Evolutionary conservation across 2,329 filamentous ascomycete genomes (phyloP).

Genomic region (Endoconidiophora laricicola): DNA sequence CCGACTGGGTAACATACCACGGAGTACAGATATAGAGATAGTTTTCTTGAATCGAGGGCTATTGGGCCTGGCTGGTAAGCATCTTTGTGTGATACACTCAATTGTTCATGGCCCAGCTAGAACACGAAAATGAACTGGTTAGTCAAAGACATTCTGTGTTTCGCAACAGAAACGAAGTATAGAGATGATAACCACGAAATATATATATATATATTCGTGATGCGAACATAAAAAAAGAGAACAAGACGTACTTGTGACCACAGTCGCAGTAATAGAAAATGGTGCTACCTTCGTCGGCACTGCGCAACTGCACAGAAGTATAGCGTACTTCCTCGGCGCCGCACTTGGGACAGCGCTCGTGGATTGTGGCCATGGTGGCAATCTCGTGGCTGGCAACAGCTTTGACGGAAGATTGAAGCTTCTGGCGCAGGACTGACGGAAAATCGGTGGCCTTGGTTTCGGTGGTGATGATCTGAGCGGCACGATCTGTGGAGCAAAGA

Average conservation of each 20-base stretch:
- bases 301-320: slow-evolving; percentile 68
- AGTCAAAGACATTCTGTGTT: slow-evolving; percentile 17
- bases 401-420: slow-evolving; percentile 69
- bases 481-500: slow-evolving; percentile 38
- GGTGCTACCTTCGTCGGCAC: slow-evolving; percentile 89
- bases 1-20: slow-evolving; percentile 13
- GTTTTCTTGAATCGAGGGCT: slow-evolving; percentile 6
- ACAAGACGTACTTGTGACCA: slow-evolving; percentile 52
- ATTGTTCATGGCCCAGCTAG: slow-evolving; percentile 43
- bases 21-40: slow-evolving; percentile 10
- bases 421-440: slow-evolving; percentile 73
- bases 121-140: slow-evolving; percentile 3
- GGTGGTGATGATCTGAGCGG: slow-evolving; percentile 61
- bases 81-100: slow-evolving; percentile 19
- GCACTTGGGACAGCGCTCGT: slow-evolving; percentile 63
- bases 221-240: background rate
- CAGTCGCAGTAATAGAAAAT: slow-evolving; percentile 84
- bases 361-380: slow-evolving; percentile 51
- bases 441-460: slow-evolving; percentile 80
- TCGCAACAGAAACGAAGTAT: slow-evolving; percentile 1
- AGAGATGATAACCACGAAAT: background rate
- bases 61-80: background rate
- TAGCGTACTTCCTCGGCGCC: slow-evolving; percentile 69
- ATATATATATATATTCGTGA: too few relatives aligned
- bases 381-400: slow-evolving; percentile 62